Base-by-base conservation (phyloP, 2,329 filamentous ascomycete species). In the Venturia aucupariae region DNA sequence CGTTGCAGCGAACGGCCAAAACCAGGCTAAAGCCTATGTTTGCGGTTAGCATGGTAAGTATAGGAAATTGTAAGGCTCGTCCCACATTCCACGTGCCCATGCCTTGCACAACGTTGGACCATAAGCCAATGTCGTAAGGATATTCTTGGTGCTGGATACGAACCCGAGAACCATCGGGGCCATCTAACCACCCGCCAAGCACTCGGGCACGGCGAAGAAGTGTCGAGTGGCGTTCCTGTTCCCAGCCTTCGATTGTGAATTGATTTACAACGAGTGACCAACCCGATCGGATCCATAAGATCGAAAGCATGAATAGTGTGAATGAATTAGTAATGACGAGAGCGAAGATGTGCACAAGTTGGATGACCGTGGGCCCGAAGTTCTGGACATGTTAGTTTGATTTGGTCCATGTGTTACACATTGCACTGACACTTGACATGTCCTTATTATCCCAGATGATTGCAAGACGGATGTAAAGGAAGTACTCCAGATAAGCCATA, bases 241-340 rank as follows among this genome's bases (percentile, higher is more conserved):
- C 89, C 89, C 89, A 93, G 66, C 82, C 81, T 75, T 95, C 90
- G 70, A 95, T 94, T 73, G 89, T 90, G 30, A 89, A 93, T 19
- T 82, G 85, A 76, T 92, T 92, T 66, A 87, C 79, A 4, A 82
- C 70, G 72, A 90, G 86, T 64, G 81, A 81, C 72, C 83, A 84
- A 0, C 83, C 65, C 0, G 86, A 85, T 6, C 85, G 83, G n/a
- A 82, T 73, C 3, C 92, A 77, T 66, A 94, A 81, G 44, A 94
- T 79, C 0, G 76, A 75, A 0, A 94, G 79, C 0, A 81, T 84
- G 62, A 92, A 80, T 10, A 84, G 77, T 0, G 85, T 85, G 41
- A 86, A 72, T 59, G 81, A 80, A 70, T 85, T 85, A 17, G 82
- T 74, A n/a, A 87, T 71, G 0, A 79, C 73, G 1, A 91, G 77